Base-by-base conservation (phyloP, 768 basidiomycete species). In the Mrakia blollopis region DNA sequence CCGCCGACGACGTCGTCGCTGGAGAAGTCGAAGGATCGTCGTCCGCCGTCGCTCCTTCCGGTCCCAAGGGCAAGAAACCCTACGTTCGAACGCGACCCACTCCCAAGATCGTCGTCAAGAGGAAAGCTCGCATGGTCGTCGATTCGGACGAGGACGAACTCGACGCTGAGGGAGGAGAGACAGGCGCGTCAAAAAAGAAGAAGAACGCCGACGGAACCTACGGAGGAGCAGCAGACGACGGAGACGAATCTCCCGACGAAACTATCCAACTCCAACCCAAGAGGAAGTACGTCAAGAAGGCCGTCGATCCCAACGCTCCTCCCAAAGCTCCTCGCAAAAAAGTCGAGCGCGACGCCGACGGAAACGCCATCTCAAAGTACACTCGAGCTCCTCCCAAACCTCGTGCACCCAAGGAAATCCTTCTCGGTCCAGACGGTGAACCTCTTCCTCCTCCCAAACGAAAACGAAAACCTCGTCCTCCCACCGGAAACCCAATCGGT, bases 221-320 rank as follows among this genome's bases (percentile, higher is more conserved):
- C 35, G 28, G 25, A 39, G 21, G 16, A 47, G 37, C 0, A 1
- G 16, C 7, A 32, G 61, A 30, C 11, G 61, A 30, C 11, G 61
- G 37, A 14, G 72, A 39, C 35, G 60, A 30, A 23, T 57, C 54
- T 32, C 41, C 62, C 23, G 73, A 35, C 44, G 73, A 30, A 8
- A 61, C 44, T 25, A 35, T 23, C 62, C 47, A 63, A 62, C 62
- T 61, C 44, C 50, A 65, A 60, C 32, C 50, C 32, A 65, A 74
- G n/a, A 65, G 74, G 52, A 76, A 76, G 65, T 23, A 30, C 57
- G 65, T 37, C 54, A 52, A 68, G 25, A 68, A 68, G 23, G n/a
- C n/a, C 37, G 70, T 71, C 35, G 60, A 62, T 21, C 68, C 68
- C 18, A 76, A 70, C 39, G 68, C 75, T 14, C 75, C 75, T 44